Base-by-base conservation (phyloP, 2,329 filamentous ascomycete species). In the Paraconiothyrium brasiliense region DNA sequence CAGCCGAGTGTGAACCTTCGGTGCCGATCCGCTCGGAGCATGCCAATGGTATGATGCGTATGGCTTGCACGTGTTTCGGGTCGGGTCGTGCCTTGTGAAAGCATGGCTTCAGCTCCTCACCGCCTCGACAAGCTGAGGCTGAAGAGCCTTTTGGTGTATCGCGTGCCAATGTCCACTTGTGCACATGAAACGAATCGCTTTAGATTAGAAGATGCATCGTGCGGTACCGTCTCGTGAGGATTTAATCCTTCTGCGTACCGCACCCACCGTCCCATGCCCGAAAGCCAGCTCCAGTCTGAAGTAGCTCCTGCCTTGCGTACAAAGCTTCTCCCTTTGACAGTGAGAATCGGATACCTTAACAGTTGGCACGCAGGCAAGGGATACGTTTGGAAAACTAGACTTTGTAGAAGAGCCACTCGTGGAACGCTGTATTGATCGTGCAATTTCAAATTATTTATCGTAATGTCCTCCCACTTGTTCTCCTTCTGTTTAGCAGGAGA, bases 111-210 rank as follows among this genome's bases (percentile, higher is more conserved):
- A 46, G 7, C 43, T 24, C 43, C 22, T 46, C 43, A 46, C 43
- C 43, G 43, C 43, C 43, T 46, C 43, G 43, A 46, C 6, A 46
- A 11, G 20, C n/a, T 46, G 43, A 46, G 43, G 41, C 41, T 44
- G 41, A 44, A 44, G 14, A 20, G n/a, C 6, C 20, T 20, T 20
- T 20, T 20, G 20, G 20, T 20, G 20, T 20, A 1, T 20, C 20
- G 20, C 20, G 20, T 20, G 20, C 20, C 20, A 20, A 20, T 20
- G 20, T 20, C 20, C 20, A 20, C 20, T 20, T 20, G 20, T 20
- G 20, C 20, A 22, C 20, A 20, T 44, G 41, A 20, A 20, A 9
- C 8, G 20, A 20, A 20, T 16, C 41, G n/a, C 6, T 20, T n/a
- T 44, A 16, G 41, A 16, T 44, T 44, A 44, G 37, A 20, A 13